Percentiles rank a stretch among this genome's conserved stretches.
Evolutionary conservation across 176 grass and related monocot genomes (phyloP).

Genomic region (Dactylis glomerata): DNA sequence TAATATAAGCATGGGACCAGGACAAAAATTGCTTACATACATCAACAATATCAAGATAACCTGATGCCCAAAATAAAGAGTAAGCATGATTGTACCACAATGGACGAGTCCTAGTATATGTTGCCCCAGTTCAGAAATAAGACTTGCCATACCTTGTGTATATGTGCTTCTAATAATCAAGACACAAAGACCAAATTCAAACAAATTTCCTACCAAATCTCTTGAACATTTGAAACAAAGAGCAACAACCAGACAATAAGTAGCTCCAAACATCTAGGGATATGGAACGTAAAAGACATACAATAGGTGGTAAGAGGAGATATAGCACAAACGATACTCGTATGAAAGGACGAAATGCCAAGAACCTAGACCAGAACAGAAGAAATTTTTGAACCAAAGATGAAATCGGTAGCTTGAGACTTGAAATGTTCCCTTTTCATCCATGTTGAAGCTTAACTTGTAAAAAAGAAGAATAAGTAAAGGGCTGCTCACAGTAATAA

Average conservation of each 20-base stretch:
- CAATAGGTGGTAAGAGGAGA: slow-evolving; percentile 78
- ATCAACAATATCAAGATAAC: too few relatives aligned
- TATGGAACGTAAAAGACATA: slow-evolving; percentile 23
- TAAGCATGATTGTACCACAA: too few relatives aligned
- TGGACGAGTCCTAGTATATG: too few relatives aligned
- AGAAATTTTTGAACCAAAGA: background rate
- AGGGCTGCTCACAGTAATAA: too few relatives aligned
- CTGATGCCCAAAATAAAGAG: too few relatives aligned
- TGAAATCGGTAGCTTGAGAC: background rate
- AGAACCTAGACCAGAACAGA: background rate
- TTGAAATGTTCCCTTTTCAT: background rate
- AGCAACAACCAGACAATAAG: slow-evolving; percentile 4
- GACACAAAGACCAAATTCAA: slow-evolving; percentile 1
- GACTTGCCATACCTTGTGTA: background rate
- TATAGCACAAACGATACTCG: slow-evolving; percentile 75
- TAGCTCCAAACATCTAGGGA: slow-evolving; percentile 3
- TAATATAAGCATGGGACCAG: background rate
- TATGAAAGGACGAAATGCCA: slow-evolving; percentile 59
- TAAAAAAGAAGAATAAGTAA: too few relatives aligned
- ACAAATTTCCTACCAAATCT: background rate
- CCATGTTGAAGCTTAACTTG: too few relatives aligned
- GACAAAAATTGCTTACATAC: too few relatives aligned
- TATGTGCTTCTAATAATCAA: background rate
- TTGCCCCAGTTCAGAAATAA: background rate
- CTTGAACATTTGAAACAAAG: background rate